A percentile compares a stretch with the other conserved stretches of the same genome.
Evolutionary conservation across 2,329 filamentous ascomycete species (phyloP).

Genomic region (Akanthomyces muscarius): DNA sequence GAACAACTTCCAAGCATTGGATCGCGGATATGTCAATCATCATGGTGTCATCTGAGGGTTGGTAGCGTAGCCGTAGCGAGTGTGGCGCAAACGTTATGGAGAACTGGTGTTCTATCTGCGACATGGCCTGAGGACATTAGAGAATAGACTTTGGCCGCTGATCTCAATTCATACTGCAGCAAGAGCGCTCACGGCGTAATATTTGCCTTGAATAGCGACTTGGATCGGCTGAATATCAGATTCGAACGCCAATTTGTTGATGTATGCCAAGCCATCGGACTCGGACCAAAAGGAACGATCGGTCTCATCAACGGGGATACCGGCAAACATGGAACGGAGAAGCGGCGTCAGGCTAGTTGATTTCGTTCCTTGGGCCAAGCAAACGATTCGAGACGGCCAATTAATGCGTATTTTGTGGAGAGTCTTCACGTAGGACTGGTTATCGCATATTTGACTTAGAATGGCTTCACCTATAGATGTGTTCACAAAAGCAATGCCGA

Average conservation of each 20-base stretch:
- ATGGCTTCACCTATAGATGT: slow-evolving; percentile 78
- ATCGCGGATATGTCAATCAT: slow-evolving; percentile 91
- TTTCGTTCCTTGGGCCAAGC: slow-evolving; percentile 63
- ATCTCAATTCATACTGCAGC: slow-evolving; percentile 61
- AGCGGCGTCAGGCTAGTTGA: slow-evolving; percentile 56
- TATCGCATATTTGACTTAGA: slow-evolving; percentile 88
- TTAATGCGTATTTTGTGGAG: slow-evolving; percentile 82
- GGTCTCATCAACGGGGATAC: slow-evolving; percentile 42
- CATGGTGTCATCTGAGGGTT: slow-evolving; percentile 88
- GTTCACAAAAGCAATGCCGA: slow-evolving; percentile 85
- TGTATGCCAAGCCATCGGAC: slow-evolving; percentile 67
- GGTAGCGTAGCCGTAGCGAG: slow-evolving; percentile 80
- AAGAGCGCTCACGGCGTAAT: slow-evolving; percentile 79
- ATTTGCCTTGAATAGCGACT: slow-evolving; percentile 75
- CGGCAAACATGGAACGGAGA: slow-evolving; percentile 16
- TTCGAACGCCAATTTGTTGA: slow-evolving; percentile 72
- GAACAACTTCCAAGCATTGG: slow-evolving; percentile 80
- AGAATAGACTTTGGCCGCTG: background rate
- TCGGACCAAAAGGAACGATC: slow-evolving; percentile 86
- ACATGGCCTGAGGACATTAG: slow-evolving; percentile 58
- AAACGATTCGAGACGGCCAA: slow-evolving; percentile 73
- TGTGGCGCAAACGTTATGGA: slow-evolving; percentile 67
- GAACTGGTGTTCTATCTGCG: slow-evolving; percentile 71
- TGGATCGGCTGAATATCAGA: slow-evolving; percentile 80
- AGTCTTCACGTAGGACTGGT: slow-evolving; percentile 84